These are phyloP conservation scores for Hanseniaspora hatyaiensis DNA, from an alignment of 805 yeast genomes.

Conservation along the genomic window DNA sequence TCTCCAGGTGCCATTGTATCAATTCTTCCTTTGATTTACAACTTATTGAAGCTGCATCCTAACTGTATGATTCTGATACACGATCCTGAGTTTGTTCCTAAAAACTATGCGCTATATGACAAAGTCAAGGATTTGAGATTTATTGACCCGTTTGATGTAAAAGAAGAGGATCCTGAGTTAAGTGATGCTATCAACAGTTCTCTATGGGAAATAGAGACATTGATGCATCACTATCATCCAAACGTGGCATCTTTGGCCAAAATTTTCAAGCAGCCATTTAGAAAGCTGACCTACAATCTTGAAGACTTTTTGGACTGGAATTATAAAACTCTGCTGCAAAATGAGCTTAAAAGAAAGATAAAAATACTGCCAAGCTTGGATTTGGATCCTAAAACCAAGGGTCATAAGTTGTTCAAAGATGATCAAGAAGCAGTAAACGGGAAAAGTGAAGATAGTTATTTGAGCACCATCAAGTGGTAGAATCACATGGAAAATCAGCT, in stretches of 20 bases:
- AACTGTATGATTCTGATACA: conserved; percentile 86
- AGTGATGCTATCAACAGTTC: conserved; percentile 78
- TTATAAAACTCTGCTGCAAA: conserved; percentile 51
- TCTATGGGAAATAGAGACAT: conserved; percentile 78
- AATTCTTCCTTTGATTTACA: conserved; percentile 81
- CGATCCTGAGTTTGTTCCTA: conserved; percentile 27
- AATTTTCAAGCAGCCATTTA: conserved; percentile 79
- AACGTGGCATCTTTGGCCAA: conserved; percentile 86
- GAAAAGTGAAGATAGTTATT: conserved; percentile 58
- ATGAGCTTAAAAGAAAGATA: conserved; percentile 52
- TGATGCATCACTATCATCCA: conserved; percentile 83
- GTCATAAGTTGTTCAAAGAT: conserved; percentile 59
- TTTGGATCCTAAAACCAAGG: conserved; percentile 48
- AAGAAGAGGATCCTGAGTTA: conserved; percentile 60
- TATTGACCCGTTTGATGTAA: conserved; percentile 56
- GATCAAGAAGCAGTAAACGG: conserved; percentile 66
- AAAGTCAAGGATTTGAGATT: conserved; percentile 26
- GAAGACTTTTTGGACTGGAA: conserved; percentile 94
- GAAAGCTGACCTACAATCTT: conserved; percentile 72
- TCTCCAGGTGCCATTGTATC: conserved; percentile 85
- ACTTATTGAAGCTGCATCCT: conserved; percentile 81
- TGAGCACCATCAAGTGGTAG: conserved; percentile 51
- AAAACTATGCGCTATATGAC: conserved; percentile 24
- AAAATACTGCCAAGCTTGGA: conserved; percentile 71
- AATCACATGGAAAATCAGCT: no score